Percentiles rank a stretch among this genome's conserved stretches.
phyloP scores from a whole-genome alignment of 306 rosid species.

The Trichosanthes cucumerina region DNA sequence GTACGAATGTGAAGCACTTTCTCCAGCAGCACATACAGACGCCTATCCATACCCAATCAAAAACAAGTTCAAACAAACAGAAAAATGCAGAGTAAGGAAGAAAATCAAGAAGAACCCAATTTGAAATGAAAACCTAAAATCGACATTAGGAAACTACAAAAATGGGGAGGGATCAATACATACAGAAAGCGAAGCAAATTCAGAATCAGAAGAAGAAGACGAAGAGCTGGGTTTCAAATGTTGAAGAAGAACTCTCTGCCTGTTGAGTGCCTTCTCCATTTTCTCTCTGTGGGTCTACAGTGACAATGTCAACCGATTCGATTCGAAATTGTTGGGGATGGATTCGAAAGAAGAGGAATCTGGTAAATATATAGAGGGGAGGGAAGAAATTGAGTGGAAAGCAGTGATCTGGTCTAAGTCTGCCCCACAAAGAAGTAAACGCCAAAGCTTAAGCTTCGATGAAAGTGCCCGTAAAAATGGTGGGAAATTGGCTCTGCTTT shows the following conservation, averaged over 20 bases:
- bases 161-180: background rate
- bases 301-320: background rate
- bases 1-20: slow-evolving; percentile 22
- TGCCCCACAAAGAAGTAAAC: background rate
- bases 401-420: background rate
- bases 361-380: background rate
- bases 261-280: slow-evolving; percentile 70
- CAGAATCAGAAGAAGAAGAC: slow-evolving; percentile 21
- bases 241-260: slow-evolving; percentile 57
- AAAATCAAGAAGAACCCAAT: background rate
- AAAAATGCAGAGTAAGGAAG: background rate
- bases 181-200: slow-evolving; percentile 50
- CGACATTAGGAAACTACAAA: background rate
- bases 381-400: background rate
- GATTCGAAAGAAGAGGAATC: background rate
- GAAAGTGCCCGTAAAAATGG: background rate
- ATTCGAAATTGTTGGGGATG: background rate
- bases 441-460: background rate
- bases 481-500: background rate
- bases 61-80: background rate
- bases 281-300: background rate
- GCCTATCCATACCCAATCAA: slow-evolving; percentile 25
- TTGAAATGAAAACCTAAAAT: background rate
- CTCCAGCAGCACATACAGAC: slow-evolving; percentile 52
- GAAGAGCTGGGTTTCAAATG: slow-evolving; percentile 52